A percentile compares a stretch with the other conserved stretches of the same genome.
Conservation (phyloP, 2,329 filamentous ascomycete species). For the Apiospora kogelbergensis region DNA sequence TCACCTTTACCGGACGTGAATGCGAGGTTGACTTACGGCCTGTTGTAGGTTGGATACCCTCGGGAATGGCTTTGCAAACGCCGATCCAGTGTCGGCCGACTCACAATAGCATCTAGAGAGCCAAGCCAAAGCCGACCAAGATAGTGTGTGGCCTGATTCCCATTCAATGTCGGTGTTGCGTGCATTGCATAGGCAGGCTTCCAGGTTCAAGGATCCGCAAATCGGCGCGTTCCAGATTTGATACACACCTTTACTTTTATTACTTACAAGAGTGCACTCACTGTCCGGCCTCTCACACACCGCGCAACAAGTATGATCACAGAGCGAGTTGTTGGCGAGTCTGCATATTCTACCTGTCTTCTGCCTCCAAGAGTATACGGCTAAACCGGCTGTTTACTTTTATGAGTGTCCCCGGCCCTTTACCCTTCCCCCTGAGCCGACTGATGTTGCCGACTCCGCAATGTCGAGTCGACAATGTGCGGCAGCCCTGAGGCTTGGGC, state of each 20-base stretch:
- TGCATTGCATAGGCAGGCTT: not conserved
- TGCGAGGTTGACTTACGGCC: not conserved
- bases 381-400: constrained; percentile 1
- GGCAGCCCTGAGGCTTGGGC: constrained; percentile 2
- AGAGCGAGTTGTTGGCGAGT: not conserved
- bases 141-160: constrained; percentile 2
- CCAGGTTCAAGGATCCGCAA: constrained; percentile 7
- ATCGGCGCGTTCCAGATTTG: constrained; percentile 6
- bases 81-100: not conserved
- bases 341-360: not conserved
- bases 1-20: not conserved
- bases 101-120: not conserved
- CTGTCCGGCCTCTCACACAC: constrained; percentile 1
- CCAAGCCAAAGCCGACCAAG: not conserved
- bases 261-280: not conserved
- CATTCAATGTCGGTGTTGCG: not conserved
- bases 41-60: not conserved
- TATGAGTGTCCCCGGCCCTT: not conserved
- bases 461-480: constrained; percentile 2
- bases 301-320: not conserved
- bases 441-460: constrained; percentile 6
- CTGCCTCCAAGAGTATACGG: not conserved
- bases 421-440: not conserved
- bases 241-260: not conserved
- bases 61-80: not conserved